Conservation (phyloP, 768 basidiomycete genomes). For the Leucocoprinus birnbaumii region DNA sequence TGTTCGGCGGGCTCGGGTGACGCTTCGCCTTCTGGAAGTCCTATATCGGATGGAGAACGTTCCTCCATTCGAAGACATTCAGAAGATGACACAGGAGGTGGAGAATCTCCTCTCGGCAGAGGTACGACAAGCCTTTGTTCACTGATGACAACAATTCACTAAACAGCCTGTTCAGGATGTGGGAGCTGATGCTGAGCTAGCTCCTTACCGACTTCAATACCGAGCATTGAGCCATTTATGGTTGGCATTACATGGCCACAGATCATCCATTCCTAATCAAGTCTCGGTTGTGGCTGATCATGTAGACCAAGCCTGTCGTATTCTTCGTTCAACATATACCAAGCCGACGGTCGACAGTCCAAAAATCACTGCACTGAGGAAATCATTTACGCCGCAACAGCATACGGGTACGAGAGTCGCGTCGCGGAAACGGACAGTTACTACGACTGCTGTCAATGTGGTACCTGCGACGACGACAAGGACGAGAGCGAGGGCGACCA, state of each 20-base stretch:
- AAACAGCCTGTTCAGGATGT: constrained; percentile 23
- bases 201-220: constrained; percentile 41
- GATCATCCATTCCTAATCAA: constrained; percentile 41
- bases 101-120: constrained; percentile 35
- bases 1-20: constrained; percentile 53
- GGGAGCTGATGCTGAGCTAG: constrained; percentile 31
- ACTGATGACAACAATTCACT: neutral
- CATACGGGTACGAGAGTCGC: neutral
- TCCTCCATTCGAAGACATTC: constrained; percentile 28
- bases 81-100: constrained; percentile 38
- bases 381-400: constrained; percentile 7
- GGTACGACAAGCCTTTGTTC: constrained; percentile 27
- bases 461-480: constrained; percentile 16
- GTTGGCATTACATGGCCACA: constrained; percentile 70
- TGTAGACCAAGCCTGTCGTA: constrained; percentile 47
- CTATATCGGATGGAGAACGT: constrained; percentile 31
- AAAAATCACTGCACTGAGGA: constrained; percentile 17
- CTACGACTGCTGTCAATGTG: constrained; percentile 16
- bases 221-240: constrained; percentile 58
- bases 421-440: constrained; percentile 3
- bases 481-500: constrained; percentile 12
- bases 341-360: constrained; percentile 15
- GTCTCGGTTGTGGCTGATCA: constrained; percentile 45
- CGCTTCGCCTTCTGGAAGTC: constrained; percentile 54
- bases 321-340: constrained; percentile 27